A percentile compares a stretch with the other conserved stretches of the same genome.
Conservation (phyloP, 2,329 filamentous ascomycete genomes). For the Fusarium sublunatum region DNA sequence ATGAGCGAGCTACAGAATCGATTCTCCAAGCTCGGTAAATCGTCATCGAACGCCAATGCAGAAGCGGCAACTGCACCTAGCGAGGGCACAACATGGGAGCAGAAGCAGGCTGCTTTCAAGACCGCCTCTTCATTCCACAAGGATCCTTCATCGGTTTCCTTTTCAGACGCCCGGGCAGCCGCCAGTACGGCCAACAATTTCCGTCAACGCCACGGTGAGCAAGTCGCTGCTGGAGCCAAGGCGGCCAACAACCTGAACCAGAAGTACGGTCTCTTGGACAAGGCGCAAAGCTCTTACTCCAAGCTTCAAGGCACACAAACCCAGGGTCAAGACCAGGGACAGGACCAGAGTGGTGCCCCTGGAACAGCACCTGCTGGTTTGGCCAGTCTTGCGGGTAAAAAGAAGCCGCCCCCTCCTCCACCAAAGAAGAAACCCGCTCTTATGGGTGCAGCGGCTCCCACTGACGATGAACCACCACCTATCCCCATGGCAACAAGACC, state of each 20-base stretch:
- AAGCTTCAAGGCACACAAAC: slow-evolving; percentile 34
- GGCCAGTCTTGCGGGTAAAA: slow-evolving; percentile 55
- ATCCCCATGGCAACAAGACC: slow-evolving; percentile 65
- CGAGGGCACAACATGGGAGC: slow-evolving; percentile 70
- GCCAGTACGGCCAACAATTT: slow-evolving; percentile 75
- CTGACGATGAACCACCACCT: slow-evolving; percentile 59
- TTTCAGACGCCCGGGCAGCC: slow-evolving; percentile 67
- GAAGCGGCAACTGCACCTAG: slow-evolving; percentile 41
- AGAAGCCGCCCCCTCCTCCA: slow-evolving; percentile 65
- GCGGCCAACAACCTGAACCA: slow-evolving; percentile 68
- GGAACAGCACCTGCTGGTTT: slow-evolving; percentile 25
- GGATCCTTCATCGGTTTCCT: slow-evolving; percentile 70
- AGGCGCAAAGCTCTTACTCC: slow-evolving; percentile 47
- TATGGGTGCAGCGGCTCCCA: slow-evolving; percentile 31
- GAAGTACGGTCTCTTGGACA: slow-evolving; percentile 67
- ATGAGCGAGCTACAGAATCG: slow-evolving; percentile 75
- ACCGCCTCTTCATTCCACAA: slow-evolving; percentile 70
- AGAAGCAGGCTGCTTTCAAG: slow-evolving; percentile 72
- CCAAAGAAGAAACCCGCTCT: slow-evolving; percentile 64
- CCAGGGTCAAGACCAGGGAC: slow-evolving; percentile 32
- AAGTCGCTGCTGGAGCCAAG: slow-evolving; percentile 70
- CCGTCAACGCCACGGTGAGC: slow-evolving; percentile 75
- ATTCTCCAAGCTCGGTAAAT: slow-evolving; percentile 66
- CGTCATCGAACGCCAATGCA: slow-evolving; percentile 34
- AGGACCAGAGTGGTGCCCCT: slow-evolving; percentile 18